Conservation (phyloP, 176 grass and related monocot species). For the Elaeis guineensis region DNA sequence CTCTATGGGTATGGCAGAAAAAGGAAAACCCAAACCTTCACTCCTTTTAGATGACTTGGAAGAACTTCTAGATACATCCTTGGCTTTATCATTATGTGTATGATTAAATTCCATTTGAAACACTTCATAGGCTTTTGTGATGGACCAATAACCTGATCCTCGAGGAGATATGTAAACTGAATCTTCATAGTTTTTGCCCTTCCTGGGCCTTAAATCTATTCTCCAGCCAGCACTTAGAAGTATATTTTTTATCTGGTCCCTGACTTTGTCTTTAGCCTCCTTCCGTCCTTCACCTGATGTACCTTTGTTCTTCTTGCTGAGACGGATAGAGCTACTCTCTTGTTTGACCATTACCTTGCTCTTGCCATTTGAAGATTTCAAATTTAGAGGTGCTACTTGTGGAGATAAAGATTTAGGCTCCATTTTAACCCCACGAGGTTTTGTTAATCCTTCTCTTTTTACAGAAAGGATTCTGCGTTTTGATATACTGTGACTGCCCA, state of each 20-base stretch:
- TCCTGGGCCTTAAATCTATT: conserved; percentile 78
- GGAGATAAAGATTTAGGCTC: conserved; percentile 20
- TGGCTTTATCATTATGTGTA: conserved; percentile 23
- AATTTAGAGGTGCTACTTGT: conserved; percentile 1
- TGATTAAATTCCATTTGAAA: conserved; percentile 31
- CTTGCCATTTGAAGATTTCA: conserved; percentile 11
- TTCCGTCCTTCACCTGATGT: background rate
- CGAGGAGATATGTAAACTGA: conserved; percentile 84
- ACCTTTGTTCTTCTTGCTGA: conserved; percentile 2
- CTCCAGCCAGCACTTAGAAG: conserved; percentile 79
- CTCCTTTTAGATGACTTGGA: conserved; percentile 22
- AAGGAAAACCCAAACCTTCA: conserved; percentile 10
- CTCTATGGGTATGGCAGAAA: conserved; percentile 45
- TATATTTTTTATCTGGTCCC: conserved; percentile 65
- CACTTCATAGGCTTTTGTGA: too few species aligned
- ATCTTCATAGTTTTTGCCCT: conserved; percentile 71
- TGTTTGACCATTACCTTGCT: background rate
- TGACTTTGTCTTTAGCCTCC: conserved; percentile 60
- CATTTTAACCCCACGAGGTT: conserved; percentile 12
- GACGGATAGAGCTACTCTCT: background rate
- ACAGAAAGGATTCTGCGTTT: conserved; percentile 25
- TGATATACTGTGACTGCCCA: conserved; percentile 19
- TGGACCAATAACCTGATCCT: conserved; percentile 36
- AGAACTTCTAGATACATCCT: conserved; percentile 10
- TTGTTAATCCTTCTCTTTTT: conserved; percentile 15